phyloP scores from a whole-genome alignment of 345 rosid species.

The Camelina hispida region DNA sequence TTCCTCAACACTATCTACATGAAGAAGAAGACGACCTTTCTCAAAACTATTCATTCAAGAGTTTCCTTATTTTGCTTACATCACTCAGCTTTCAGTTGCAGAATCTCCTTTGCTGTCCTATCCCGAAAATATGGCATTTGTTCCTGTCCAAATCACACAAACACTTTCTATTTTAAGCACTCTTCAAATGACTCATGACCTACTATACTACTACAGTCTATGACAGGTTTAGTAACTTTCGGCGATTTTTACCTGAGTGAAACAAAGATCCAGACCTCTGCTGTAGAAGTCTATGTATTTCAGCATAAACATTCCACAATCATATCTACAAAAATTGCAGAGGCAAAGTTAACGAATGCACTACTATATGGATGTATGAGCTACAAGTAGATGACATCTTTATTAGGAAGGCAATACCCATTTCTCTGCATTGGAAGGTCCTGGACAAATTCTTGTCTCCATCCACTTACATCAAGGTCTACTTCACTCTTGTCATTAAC shows the following conservation, averaged over 20 bases:
- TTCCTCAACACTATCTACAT: constrained; percentile 34
- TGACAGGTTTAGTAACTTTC: background rate
- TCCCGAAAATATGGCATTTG: constrained; percentile 88
- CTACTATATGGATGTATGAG: background rate
- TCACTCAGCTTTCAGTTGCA: constrained; percentile 91
- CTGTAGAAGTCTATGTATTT: constrained; percentile 91
- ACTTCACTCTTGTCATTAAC: constrained; percentile 77
- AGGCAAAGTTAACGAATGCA: constrained; percentile 1
- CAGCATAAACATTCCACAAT: constrained; percentile 97
- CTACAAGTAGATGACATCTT: background rate
- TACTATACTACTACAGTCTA: background rate
- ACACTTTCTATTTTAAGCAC: constrained; percentile 1
- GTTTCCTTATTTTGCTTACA: constrained; percentile 2
- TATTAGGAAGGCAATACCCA: constrained; percentile 52
- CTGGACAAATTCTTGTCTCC: constrained; percentile 81
- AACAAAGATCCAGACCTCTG: constrained; percentile 85
- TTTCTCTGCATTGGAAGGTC: constrained; percentile 92
- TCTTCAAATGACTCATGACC: background rate
- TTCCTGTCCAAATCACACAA: constrained; percentile 52
- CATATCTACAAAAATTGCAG: constrained; percentile 60
- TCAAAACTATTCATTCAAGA: constrained; percentile 5
- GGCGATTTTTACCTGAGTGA: constrained; percentile 62
- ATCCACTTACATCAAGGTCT: constrained; percentile 62
- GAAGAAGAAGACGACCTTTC: background rate
- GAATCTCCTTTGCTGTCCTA: constrained; percentile 90